Base-by-base conservation (phyloP, 257 asterid genomes). In the Plantago ovata region DNA sequence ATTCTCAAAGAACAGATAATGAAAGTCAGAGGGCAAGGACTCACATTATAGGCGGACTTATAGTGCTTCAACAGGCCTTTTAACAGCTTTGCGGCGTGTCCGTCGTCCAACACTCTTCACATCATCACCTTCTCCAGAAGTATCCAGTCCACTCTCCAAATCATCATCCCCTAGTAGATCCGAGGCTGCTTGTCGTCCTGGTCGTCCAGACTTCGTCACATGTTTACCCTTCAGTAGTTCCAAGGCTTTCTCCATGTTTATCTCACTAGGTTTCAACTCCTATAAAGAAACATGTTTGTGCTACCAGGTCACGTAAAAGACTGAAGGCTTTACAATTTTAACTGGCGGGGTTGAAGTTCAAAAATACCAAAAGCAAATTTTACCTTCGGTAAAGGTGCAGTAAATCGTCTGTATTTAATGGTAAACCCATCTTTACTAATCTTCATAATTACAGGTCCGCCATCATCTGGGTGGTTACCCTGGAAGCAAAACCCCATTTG, bases 381-480 rank as follows among this genome's bases (percentile, higher is more conserved):
- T 68, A 83, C 96, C 96, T 85, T 91, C 41, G 98, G 98, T 10
- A 91, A 86, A 40, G 85, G 64, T 55, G 84, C 89, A 45, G 72
- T 80, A 38, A 74, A 68, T 59, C 89, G 77, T 57, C 90, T 74
- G 60, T 88, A 85, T 72, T 70, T 81, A 62, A 91, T 63, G 56
- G 84, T 41, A 75, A 85, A 91, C 38, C 95, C 86, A 32, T 66
- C 67, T 65, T 68, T 83, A 16, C 82, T 80, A 60, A 82, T 83
- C 81, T 58, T 83, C 68, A 92, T 32, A 52, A 80, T 16, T 23
- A 92, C 78, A 0, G 94, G 94, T 52, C 38, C 77, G 69, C 66
- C 80, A 56, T 85, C 94, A 16, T 75, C 82, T 40, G 96, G 94
- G 72, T 92, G 95, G 48, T 84, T 85, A 43, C 95, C 98, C 98